These are phyloP conservation scores for Casuarina cunninghamiana DNA, from an alignment of 306 rosid species.

Conservation along the genomic window DNA sequence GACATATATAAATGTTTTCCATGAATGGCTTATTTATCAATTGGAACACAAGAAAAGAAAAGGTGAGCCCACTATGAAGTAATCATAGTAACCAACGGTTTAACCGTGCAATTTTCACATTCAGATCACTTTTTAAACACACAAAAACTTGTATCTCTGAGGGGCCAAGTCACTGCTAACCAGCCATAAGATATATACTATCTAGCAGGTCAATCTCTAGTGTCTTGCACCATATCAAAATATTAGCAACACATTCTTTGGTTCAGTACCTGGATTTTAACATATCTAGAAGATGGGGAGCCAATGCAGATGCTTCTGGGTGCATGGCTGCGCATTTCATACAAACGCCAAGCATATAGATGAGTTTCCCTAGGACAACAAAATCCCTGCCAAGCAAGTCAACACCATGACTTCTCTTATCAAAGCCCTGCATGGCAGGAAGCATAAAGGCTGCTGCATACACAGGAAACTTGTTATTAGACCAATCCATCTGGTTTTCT, in stretches of 20 bases:
- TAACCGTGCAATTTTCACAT: conserved; percentile 19
- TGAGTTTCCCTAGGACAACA: conserved; percentile 82
- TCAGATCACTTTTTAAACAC: neutral
- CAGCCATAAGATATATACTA: neutral
- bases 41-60: conserved; percentile 1
- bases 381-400: conserved; percentile 94
- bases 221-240: conserved; percentile 22
- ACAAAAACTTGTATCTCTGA: neutral
- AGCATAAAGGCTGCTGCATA: conserved; percentile 98
- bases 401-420: conserved; percentile 88
- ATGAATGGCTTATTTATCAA: neutral
- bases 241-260: neutral
- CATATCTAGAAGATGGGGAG: conserved; percentile 81
- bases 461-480: conserved; percentile 85
- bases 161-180: conserved; percentile 11
- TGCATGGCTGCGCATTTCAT: conserved; percentile 93
- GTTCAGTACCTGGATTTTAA: conserved; percentile 70
- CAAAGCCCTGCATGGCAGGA: conserved; percentile 95
- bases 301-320: conserved; percentile 87
- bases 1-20: conserved; percentile 16
- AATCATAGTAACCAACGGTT: conserved; percentile 20
- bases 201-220: conserved; percentile 10
- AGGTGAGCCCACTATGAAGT: conserved; percentile 1
- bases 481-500: conserved; percentile 59
- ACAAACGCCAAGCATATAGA: conserved; percentile 89